Evolutionary conservation across 1,139 yeast species (phyloP).

Genomic region (Hemisphaericaspora subhashii): DNA sequence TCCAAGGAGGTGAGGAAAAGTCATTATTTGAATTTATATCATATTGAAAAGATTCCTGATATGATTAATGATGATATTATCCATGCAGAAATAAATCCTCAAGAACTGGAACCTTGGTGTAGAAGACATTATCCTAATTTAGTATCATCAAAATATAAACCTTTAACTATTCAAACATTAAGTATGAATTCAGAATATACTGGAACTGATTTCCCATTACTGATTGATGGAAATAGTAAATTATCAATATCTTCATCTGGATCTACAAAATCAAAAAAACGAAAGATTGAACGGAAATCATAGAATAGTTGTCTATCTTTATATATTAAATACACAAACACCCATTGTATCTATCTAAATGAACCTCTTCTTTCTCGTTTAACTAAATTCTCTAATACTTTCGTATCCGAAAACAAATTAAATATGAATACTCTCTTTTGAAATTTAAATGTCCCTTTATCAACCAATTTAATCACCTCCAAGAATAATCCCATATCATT

Average conservation of each 20-base stretch:
- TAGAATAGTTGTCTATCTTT: too few species aligned
- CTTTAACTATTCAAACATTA: conserved; percentile 24
- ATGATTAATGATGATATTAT: conserved; percentile 40
- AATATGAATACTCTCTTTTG: conserved; percentile 66
- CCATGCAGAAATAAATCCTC: conserved; percentile 39
- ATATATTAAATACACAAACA: too few species aligned
- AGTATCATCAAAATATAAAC: conserved; percentile 36
- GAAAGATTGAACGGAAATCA: conserved; percentile 4
- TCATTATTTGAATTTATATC: conserved; percentile 17
- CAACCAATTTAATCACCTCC: conserved; percentile 62
- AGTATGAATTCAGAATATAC: conserved; percentile 15
- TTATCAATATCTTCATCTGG: background rate
- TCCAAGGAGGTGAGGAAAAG: conserved; percentile 8
- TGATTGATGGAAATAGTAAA: conserved; percentile 10
- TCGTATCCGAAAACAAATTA: conserved; percentile 61
- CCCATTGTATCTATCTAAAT: too few species aligned
- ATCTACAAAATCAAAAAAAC: conserved; percentile 13
- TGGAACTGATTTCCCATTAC: conserved; percentile 15
- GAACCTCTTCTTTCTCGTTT: conserved; percentile 27
- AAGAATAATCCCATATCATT: conserved; percentile 57
- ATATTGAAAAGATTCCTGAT: conserved; percentile 39
- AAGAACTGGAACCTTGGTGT: conserved; percentile 40
- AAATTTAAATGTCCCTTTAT: conserved; percentile 64
- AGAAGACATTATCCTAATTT: conserved; percentile 38
- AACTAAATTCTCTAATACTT: conserved; percentile 54